Evolutionary conservation across 164 flowering plant genomes (phyloP), one percentile per base, ranked within the genome.

Genomic region (Akebia trifoliata): DNA sequence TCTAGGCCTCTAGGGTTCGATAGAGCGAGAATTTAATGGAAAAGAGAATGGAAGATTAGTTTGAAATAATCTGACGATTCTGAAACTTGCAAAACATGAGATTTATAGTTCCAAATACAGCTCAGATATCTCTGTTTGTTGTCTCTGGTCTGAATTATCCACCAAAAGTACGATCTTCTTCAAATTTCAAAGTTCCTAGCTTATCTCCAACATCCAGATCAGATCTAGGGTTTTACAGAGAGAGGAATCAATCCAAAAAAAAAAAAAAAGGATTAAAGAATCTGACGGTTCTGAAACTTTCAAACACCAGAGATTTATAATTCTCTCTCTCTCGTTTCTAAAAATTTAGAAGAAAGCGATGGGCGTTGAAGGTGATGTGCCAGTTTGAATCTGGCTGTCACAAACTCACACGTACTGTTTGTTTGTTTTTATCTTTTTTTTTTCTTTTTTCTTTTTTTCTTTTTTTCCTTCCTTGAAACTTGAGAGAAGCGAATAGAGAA

Each of bases 101-200:
- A n/a, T n/a, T n/a, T n/a, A n/a, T n/a, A n/a, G n/a, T n/a, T n/a
- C n/a, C n/a, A n/a, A n/a, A n/a, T n/a, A n/a, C n/a, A n/a, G n/a
- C n/a, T n/a, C n/a, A n/a, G n/a, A n/a, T n/a, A n/a, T n/a, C n/a
- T n/a, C n/a, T n/a, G n/a, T n/a, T n/a, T n/a, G n/a, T n/a, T n/a
- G 45, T n/a, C 21, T 60, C 65, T 2, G 54, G 30, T 25, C 63
- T 46, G 14, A 39, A 53, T 20, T 60, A 60, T 53, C 65, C 70
- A 7, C 21, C 50, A n/a, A 36, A 47, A 24, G 21, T 50, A 48
- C 80, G 83, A 72, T 76, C 85, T 31, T 72, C 73, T 67, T 61
- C 74, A 72, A 72, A 15, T 59, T 59, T 76, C 62, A 78, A 31
- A 3, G 72, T 70, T 20, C 79, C 76, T 7, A 76, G 53, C 61